Percentiles rank a stretch among this genome's conserved stretches.
Conservation (phyloP, 345 rosid genomes). For the Aurinia saxatilis region DNA sequence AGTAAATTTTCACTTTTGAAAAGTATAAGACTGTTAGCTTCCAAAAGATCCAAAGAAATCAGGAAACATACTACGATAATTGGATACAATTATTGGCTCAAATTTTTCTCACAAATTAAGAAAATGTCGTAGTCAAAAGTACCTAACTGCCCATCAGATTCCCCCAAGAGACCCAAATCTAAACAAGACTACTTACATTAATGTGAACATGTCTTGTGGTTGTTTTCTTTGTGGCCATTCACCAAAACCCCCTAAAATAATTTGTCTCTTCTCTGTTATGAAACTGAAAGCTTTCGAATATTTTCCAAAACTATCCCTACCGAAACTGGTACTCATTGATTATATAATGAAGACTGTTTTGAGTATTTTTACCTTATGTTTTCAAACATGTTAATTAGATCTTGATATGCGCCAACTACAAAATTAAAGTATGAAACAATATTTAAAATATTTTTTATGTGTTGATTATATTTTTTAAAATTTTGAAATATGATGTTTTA, state of each 20-base stretch:
- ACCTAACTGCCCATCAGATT: conserved; percentile 13
- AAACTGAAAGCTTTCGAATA: conserved; percentile 13
- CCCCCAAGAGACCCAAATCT: conserved; percentile 8
- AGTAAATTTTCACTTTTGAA: not conserved
- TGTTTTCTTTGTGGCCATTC: conserved; percentile 13
- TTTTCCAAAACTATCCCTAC: not conserved
- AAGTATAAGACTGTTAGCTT: not conserved
- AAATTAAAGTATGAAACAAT: no score
- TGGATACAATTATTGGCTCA: not conserved
- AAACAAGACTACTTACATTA: conserved; percentile 12
- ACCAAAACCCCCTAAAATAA: not conserved
- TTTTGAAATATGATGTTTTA: no score
- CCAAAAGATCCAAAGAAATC: not conserved
- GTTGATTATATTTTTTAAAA: no score
- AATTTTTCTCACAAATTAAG: not conserved
- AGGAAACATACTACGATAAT: not conserved
- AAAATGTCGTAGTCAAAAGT: conserved; percentile 17
- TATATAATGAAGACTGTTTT: no score
- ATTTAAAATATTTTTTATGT: no score
- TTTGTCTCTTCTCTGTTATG: not conserved
- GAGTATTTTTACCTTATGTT: no score
- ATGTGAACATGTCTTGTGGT: conserved; percentile 20
- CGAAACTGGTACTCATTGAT: not conserved
- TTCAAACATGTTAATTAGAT: no score
- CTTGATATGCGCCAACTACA: no score